Conservation (phyloP, 441 rosid species). For the Codiaeum variegatum region DNA sequence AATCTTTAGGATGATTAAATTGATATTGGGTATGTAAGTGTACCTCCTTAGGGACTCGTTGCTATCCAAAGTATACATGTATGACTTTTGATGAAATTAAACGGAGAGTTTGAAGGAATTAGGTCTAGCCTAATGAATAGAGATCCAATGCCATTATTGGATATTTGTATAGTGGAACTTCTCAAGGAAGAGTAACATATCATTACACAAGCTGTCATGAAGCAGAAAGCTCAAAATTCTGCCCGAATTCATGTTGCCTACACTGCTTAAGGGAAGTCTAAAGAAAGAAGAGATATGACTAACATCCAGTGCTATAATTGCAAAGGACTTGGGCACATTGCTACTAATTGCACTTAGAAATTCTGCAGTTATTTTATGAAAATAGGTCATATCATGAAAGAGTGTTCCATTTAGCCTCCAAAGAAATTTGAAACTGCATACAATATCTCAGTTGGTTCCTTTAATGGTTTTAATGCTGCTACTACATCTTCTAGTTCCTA, state of each 20-base stretch:
- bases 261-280: not conserved
- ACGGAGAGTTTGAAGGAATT: not conserved
- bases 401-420: not conserved
- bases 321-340: not conserved
- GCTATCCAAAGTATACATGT: no score
- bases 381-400: slow-evolving; percentile 11
- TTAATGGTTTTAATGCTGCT: not conserved
- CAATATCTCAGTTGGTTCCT: no score
- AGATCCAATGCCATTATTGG: not conserved
- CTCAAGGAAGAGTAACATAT: not conserved
- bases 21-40: not conserved
- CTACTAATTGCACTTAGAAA: slow-evolving; percentile 1
- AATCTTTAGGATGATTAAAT: no score
- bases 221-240: slow-evolving; percentile 13
- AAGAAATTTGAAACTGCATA: not conserved
- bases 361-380: not conserved
- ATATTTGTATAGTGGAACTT: slow-evolving; percentile 6
- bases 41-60: no score
- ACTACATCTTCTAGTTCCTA: not conserved
- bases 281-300: no score
- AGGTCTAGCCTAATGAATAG: slow-evolving; percentile 1
- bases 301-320: not conserved
- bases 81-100: no score
- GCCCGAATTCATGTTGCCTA: not conserved
- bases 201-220: not conserved